Percentiles rank a stretch among this genome's conserved stretches.
phyloP scores from a whole-genome alignment of 2,329 filamentous ascomycete genomes.

The Teratosphaeria pseudoeucalypti region DNA sequence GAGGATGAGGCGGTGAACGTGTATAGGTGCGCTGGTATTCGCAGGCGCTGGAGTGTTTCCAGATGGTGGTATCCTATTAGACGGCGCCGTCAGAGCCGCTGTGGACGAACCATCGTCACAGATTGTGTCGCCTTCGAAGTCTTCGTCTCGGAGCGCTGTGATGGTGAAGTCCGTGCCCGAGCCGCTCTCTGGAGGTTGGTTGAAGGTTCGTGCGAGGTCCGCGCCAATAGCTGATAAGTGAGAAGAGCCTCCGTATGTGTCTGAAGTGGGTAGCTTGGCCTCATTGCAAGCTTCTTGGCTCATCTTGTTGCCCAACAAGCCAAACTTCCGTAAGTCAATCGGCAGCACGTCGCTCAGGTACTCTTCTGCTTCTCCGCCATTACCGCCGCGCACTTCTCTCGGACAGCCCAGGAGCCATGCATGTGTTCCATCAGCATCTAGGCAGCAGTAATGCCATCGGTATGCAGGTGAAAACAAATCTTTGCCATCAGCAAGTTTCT shows the following conservation, averaged over 20 bases:
- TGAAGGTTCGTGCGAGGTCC: constrained; percentile 79
- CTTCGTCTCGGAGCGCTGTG: constrained; percentile 70
- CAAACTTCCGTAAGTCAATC: constrained; percentile 84
- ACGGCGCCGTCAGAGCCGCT: constrained; percentile 5
- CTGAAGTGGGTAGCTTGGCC: constrained; percentile 41
- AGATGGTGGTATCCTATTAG: constrained; percentile 27
- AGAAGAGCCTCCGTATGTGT: constrained; percentile 39
- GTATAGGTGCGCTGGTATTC: constrained; percentile 67
- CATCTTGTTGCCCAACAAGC: constrained; percentile 69
- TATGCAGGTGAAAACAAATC: constrained; percentile 90
- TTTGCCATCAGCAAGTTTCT: constrained; percentile 84
- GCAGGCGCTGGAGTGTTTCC: constrained; percentile 44
- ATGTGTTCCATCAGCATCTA: constrained; percentile 90
- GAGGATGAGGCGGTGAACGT: constrained; percentile 90
- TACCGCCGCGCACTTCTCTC: constrained; percentile 60
- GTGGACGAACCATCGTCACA: constrained; percentile 44
- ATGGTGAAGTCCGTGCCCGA: constrained; percentile 86
- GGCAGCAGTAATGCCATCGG: constrained; percentile 95
- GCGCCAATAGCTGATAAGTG: constrained; percentile 59
- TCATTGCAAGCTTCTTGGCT: constrained; percentile 27
- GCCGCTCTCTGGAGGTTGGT: constrained; percentile 70
- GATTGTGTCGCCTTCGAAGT: constrained; percentile 45
- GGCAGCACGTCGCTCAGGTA: constrained; percentile 91
- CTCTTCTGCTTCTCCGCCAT: constrained; percentile 67
- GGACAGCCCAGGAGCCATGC: constrained; percentile 94